Percentiles rank a stretch among this genome's conserved stretches.
Conservation (phyloP, 1,284 basidiomycete species). For the Volvariella volvacea region DNA sequence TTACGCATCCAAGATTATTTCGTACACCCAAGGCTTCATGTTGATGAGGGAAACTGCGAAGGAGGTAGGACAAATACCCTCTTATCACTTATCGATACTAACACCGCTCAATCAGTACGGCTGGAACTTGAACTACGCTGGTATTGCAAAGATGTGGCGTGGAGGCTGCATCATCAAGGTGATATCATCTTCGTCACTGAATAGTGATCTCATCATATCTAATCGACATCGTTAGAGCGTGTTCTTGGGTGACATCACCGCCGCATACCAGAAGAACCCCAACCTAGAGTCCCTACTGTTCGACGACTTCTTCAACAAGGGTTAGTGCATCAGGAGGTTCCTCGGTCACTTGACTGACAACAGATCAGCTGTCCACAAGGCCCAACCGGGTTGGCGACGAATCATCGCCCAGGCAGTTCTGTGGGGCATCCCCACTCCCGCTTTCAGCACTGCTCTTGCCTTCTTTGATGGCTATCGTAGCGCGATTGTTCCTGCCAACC, state of each 20-base stretch:
- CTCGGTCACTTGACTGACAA: constrained; percentile 2
- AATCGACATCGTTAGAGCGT: constrained; percentile 52
- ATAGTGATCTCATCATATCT: constrained; percentile 1
- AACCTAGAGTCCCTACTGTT: constrained; percentile 92
- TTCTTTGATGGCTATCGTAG: constrained; percentile 99
- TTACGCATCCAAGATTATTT: constrained; percentile 99
- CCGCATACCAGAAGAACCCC: constrained; percentile 85
- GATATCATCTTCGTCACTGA: constrained; percentile 1
- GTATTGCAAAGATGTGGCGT: constrained; percentile 99
- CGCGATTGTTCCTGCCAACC: constrained; percentile 89
- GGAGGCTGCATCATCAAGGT: constrained; percentile 99
- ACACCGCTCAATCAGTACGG: constrained; percentile 35
- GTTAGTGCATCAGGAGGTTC: constrained; percentile 25
- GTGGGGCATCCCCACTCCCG: constrained; percentile 96
- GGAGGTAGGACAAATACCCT: constrained; percentile 51
- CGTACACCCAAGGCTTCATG: constrained; percentile 99
- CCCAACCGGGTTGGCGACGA: constrained; percentile 97
- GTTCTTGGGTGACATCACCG: constrained; percentile 91
- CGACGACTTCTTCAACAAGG: constrained; percentile 97
- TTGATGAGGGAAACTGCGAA: constrained; percentile 98
- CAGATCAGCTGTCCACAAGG: constrained; percentile 75
- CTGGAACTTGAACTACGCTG: constrained; percentile 92
- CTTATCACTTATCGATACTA: constrained; percentile 4
- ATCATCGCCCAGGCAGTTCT: constrained; percentile 94
- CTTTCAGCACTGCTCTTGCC: constrained; percentile 93